A percentile compares a stretch with the other conserved stretches of the same genome.
phyloP scores from a whole-genome alignment of 2,329 filamentous ascomycete genomes.

The Chaetomium sp. region DNA sequence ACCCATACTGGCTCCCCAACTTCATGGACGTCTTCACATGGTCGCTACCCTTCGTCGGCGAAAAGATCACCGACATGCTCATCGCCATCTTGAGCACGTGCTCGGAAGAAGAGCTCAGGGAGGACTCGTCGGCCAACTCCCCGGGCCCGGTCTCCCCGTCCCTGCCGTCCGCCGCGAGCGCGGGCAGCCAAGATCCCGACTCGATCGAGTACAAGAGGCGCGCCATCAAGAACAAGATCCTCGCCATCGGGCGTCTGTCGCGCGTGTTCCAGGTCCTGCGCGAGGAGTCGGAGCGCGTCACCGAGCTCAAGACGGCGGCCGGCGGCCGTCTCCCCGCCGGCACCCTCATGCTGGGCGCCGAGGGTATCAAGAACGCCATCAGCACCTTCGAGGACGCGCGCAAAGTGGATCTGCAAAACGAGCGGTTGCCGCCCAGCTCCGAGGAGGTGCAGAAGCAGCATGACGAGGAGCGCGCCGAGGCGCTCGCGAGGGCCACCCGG shows the following conservation, averaged over 20 bases:
- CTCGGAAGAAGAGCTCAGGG: slow-evolving; percentile 97
- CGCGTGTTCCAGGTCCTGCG: slow-evolving; percentile 98
- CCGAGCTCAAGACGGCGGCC: slow-evolving; percentile 94
- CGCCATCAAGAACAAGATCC: slow-evolving; percentile 99
- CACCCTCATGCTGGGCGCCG: slow-evolving; percentile 95
- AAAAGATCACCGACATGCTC: slow-evolving; percentile 99
- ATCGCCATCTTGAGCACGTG: slow-evolving; percentile 98
- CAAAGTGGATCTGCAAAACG: slow-evolving; percentile 96
- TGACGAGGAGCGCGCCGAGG: slow-evolving; percentile 77
- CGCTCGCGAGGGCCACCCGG: slow-evolving; percentile 79
- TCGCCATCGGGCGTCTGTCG: slow-evolving; percentile 93
- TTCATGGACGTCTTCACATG: slow-evolving; percentile 99
- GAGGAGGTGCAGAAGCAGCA: slow-evolving; percentile 87
- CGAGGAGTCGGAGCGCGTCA: slow-evolving; percentile 95
- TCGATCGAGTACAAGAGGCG: slow-evolving; percentile 92
- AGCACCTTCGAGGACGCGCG: slow-evolving; percentile 94
- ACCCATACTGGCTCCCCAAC: slow-evolving; percentile 99
- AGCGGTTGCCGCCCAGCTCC: slow-evolving; percentile 86
- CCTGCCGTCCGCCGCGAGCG: slow-evolving; percentile 35
- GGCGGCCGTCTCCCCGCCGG: slow-evolving; percentile 91
- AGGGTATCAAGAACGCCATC: slow-evolving; percentile 98
- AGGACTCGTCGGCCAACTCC: slow-evolving; percentile 73
- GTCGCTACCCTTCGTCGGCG: slow-evolving; percentile 97
- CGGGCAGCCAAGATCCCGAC: slow-evolving; percentile 65
- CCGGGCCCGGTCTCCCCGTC: slow-evolving; percentile 76